Conservation (phyloP, 805 yeast species). For the Suhomyces sp. region DNA sequence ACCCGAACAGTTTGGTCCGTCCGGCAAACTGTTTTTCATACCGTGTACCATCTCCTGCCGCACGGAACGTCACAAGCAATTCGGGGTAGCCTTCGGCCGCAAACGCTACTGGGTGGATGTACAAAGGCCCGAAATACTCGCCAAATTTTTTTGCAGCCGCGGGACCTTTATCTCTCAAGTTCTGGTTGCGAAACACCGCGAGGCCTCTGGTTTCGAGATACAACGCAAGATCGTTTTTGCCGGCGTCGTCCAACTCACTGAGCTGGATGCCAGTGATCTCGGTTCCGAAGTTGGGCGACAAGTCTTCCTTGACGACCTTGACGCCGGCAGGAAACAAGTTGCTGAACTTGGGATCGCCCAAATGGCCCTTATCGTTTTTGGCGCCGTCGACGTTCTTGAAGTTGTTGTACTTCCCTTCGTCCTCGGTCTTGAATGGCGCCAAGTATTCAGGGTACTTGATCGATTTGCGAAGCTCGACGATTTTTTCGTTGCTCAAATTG, state of each 20-base stretch:
- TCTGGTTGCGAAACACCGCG: slow-evolving; percentile 25
- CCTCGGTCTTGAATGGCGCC: slow-evolving; percentile 14
- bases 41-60: slow-evolving; percentile 18
- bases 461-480: slow-evolving; percentile 11
- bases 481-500: slow-evolving; percentile 1
- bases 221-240: slow-evolving; percentile 26
- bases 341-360: slow-evolving; percentile 20
- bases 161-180: slow-evolving; percentile 24
- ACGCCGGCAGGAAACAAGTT: slow-evolving; percentile 16
- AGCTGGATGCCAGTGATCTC: slow-evolving; percentile 25
- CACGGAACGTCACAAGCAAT: slow-evolving; percentile 20
- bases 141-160: slow-evolving; percentile 20
- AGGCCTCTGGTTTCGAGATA: slow-evolving; percentile 24
- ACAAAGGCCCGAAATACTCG: slow-evolving; percentile 25
- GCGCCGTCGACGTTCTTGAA: slow-evolving; percentile 18
- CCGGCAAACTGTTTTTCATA: slow-evolving; percentile 14
- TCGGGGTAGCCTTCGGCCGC: slow-evolving; percentile 22
- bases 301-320: slow-evolving; percentile 15
- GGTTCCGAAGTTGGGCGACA: slow-evolving; percentile 26
- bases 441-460: slow-evolving; percentile 23
- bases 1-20: slow-evolving; percentile 9
- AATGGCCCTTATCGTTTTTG: slow-evolving; percentile 24
- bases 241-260: slow-evolving; percentile 23
- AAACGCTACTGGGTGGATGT: slow-evolving; percentile 22
- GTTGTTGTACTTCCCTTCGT: slow-evolving; percentile 18